Conservation (phyloP, 768 basidiomycete genomes). For the Trametes maxima region DNA sequence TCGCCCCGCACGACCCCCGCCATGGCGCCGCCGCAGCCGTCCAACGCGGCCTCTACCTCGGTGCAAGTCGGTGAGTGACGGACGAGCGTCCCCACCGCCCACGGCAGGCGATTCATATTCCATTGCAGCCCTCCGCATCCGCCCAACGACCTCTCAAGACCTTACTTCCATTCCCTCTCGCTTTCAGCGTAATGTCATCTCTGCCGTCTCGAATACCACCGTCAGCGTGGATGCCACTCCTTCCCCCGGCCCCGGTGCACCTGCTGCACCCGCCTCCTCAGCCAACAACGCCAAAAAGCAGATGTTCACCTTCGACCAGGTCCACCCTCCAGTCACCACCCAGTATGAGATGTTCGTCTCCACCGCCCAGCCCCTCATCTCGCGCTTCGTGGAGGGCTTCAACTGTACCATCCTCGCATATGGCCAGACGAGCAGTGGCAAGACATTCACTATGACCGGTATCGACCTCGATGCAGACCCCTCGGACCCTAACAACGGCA, state of each 20-base stretch:
- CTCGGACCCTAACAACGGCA: slow-evolving; percentile 76
- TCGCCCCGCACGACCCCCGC: slow-evolving; percentile 28
- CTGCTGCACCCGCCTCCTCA: slow-evolving; percentile 44
- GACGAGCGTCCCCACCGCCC: not conserved
- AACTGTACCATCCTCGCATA: slow-evolving; percentile 99
- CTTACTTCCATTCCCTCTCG: slow-evolving; percentile 85
- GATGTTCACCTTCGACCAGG: slow-evolving; percentile 91
- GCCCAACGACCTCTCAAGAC: slow-evolving; percentile 86
- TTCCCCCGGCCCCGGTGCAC: slow-evolving; percentile 51
- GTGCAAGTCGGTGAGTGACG: slow-evolving; percentile 89
- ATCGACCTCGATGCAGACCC: slow-evolving; percentile 88
- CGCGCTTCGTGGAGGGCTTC: slow-evolving; percentile 89
- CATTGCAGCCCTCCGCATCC: slow-evolving; percentile 79
- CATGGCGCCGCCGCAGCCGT: slow-evolving; percentile 81
- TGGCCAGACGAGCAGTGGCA: slow-evolving; percentile 96
- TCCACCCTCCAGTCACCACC: slow-evolving; percentile 81
- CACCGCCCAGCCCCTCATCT: slow-evolving; percentile 83
- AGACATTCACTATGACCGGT: slow-evolving; percentile 98
- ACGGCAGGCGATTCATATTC: slow-evolving; percentile 25
- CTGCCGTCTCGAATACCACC: slow-evolving; percentile 70
- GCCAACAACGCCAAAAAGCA: slow-evolving; percentile 73
- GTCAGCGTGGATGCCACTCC: slow-evolving; percentile 81
- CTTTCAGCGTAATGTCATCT: slow-evolving; percentile 90
- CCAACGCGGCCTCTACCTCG: slow-evolving; percentile 70
- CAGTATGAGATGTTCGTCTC: slow-evolving; percentile 86